Evolutionary conservation across 129 eudicot genomes (phyloP), one percentile per base, ranked within the genome.

Genomic region (Tanacetum coccineum): DNA sequence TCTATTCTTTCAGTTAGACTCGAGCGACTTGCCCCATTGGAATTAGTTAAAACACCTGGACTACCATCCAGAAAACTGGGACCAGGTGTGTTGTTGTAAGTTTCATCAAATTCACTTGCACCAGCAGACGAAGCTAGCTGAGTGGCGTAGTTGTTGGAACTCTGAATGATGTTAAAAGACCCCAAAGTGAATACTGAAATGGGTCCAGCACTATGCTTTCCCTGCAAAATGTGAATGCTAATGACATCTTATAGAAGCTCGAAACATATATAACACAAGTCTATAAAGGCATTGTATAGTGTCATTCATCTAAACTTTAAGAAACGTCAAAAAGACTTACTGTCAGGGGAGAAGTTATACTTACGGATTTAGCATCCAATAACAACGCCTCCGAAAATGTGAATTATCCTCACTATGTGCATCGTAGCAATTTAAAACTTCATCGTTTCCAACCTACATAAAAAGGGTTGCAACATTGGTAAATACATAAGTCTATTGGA

Each of bases 281-380:
- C 52, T 0, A 47, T 14, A 10, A 47, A 14, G 2, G 10, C 10
- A 14, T 47, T 14, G 3, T 47, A 14, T 14, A 47, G 10, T 47
- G 14, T 14, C 52, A 14, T 47, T 8, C 52, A 47, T 3, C 52
- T 9, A 2, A 47, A 12, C 4, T 10, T 47, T 3, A 47, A 47
- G 52, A 47, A 47, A 47, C n/a, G 10, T n/a, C n/a, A 47, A 47
- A 14, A 9, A 14, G 2, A 12, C 1, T 28, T 28, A 28, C 32
- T 6, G 32, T 46, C 46, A 72, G 46, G 42, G 20, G 48, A 54
- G 22, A 12, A 28, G 51, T 59, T 12, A 28, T 55, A 87, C 95
- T 83, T 76, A 87, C 95, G 81, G 84, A 66, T 89, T 90, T 78
- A 89, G 66, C 95, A 86, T 89, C 96, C 96, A 89, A 73, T 81